Conservation (phyloP, 371 early-diverging fungal genomes). For the Mucor indicus region DNA sequence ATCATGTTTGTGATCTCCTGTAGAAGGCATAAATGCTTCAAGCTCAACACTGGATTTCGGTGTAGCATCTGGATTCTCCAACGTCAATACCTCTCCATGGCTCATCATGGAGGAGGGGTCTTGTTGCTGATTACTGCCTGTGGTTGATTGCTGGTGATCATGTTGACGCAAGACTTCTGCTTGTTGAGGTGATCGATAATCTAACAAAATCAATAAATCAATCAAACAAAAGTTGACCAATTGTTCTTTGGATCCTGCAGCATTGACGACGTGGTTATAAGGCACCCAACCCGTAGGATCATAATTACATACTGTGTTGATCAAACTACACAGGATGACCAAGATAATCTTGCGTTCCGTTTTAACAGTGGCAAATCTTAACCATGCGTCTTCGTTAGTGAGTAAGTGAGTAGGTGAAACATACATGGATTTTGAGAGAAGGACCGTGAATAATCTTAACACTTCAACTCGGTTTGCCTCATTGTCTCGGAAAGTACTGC, state of each 20-base stretch:
- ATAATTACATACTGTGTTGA: conserved; percentile 78
- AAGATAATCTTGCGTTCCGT: conserved; percentile 74
- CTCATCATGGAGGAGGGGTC: conserved; percentile 7
- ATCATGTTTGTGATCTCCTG: neutral
- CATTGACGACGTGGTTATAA: conserved; percentile 78
- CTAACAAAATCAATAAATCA: conserved; percentile 66
- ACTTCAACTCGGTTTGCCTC: conserved; percentile 73
- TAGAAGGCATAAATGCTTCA: conserved; percentile 14
- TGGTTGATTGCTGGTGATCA: conserved; percentile 8
- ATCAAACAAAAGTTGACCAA: conserved; percentile 70
- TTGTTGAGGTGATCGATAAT: conserved; percentile 55
- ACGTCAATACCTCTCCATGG: conserved; percentile 2
- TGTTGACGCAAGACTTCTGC: conserved; percentile 16
- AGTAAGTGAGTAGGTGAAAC: conserved; percentile 59
- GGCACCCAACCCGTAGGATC: conserved; percentile 87
- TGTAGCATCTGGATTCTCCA: conserved; percentile 18
- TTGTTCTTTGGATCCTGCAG: conserved; percentile 65
- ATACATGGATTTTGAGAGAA: conserved; percentile 82
- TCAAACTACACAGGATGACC: conserved; percentile 74
- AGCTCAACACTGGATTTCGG: conserved; percentile 19
- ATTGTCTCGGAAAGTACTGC: conserved; percentile 66
- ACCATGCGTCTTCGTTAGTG: conserved; percentile 56
- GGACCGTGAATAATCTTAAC: conserved; percentile 68
- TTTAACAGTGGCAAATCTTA: conserved; percentile 48
- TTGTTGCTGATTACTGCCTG: neutral